phyloP scores from a whole-genome alignment of 768 basidiomycete genomes.

The Kockovaella imperatae region DNA sequence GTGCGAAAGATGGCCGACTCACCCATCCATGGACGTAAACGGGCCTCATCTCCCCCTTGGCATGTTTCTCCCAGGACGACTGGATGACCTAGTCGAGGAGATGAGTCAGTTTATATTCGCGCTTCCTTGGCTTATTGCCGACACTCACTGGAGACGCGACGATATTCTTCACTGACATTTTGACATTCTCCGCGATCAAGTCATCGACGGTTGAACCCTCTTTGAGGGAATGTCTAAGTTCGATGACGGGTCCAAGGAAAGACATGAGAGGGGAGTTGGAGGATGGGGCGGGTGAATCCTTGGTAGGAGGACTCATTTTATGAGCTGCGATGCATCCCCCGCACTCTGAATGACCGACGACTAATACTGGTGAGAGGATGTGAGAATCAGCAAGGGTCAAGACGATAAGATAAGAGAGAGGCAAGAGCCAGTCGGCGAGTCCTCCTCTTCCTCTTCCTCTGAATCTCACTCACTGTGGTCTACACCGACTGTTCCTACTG shows the following conservation, averaged over 20 bases:
- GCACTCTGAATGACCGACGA: constrained; percentile 77
- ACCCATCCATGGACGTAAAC: constrained; percentile 45
- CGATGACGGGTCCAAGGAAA: constrained; percentile 65
- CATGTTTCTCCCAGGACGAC: constrained; percentile 34
- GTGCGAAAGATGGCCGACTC: constrained; percentile 2
- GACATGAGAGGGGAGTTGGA: constrained; percentile 49
- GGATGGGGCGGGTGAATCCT: constrained; percentile 21
- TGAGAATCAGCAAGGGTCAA: background rate
- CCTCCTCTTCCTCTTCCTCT: background rate
- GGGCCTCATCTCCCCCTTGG: constrained; percentile 20
- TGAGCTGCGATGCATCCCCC: constrained; percentile 57
- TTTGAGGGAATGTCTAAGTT: constrained; percentile 47
- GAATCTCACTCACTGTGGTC: constrained; percentile 61
- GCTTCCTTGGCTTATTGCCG: background rate
- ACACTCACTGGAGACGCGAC: constrained; percentile 34
- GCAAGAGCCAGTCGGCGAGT: constrained; percentile 9
- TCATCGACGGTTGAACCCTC: constrained; percentile 32
- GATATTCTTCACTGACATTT: constrained; percentile 41
- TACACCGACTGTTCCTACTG: constrained; percentile 61
- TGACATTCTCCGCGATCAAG: constrained; percentile 40
- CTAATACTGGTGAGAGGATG: constrained; percentile 52
- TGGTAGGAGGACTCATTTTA: no score
- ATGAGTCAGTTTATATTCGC: background rate
- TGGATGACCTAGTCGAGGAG: constrained; percentile 24
- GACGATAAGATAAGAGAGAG: background rate